Evolutionary conservation across 179 eudicot genomes (phyloP).

Genomic region (Sideroxylon spinosum): DNA sequence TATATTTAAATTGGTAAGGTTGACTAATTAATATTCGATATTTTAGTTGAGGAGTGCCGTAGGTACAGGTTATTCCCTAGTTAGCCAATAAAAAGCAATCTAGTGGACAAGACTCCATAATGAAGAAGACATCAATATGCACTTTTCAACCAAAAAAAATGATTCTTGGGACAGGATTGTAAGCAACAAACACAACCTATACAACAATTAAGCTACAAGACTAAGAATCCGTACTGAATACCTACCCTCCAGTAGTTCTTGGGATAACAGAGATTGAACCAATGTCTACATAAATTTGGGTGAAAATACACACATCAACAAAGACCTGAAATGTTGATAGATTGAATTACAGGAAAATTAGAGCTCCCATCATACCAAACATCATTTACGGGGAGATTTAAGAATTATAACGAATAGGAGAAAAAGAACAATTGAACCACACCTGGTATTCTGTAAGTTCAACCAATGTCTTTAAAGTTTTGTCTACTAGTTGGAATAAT

Average conservation of each 20-base stretch:
- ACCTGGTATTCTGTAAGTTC: slow-evolving; percentile 98
- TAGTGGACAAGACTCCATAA: background rate
- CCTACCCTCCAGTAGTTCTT: slow-evolving; percentile 97
- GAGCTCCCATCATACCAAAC: background rate
- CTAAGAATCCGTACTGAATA: slow-evolving; percentile 13
- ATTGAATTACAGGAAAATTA: background rate
- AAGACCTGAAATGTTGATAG: slow-evolving; percentile 56
- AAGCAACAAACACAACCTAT: background rate
- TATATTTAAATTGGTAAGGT: no score
- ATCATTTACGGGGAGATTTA: background rate
- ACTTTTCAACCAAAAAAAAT: background rate
- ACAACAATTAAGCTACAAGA: background rate
- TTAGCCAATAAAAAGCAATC: no score
- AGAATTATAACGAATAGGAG: slow-evolving; percentile 1
- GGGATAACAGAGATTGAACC: slow-evolving; percentile 88
- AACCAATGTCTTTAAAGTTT: slow-evolving; percentile 75
- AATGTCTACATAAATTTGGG: slow-evolving; percentile 79
- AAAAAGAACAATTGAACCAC: slow-evolving; percentile 8
- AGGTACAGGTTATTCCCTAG: no score
- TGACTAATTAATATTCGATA: no score
- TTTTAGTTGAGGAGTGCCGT: no score
- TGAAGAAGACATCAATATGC: background rate
- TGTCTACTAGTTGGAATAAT: slow-evolving; percentile 83
- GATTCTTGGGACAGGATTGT: background rate
- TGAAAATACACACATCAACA: slow-evolving; percentile 75